phyloP scores from a whole-genome alignment of 169 alveolate genomes.

The Eimeria zaria region DNA sequence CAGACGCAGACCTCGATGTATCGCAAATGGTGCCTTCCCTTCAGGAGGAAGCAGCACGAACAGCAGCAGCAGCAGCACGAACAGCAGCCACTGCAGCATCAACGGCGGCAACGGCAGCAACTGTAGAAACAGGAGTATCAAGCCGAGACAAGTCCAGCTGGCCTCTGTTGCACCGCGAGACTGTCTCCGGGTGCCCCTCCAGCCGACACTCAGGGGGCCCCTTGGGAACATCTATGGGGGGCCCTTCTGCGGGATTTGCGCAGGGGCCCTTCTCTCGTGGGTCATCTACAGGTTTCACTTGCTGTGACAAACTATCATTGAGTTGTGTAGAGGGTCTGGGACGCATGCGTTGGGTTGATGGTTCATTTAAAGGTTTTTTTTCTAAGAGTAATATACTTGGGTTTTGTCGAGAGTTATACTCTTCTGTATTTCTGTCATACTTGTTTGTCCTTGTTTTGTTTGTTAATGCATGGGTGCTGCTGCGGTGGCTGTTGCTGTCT shows the following conservation, averaged over 20 bases:
- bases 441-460: slow-evolving; percentile 38
- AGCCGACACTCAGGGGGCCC: slow-evolving; percentile 12
- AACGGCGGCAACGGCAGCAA: not conserved
- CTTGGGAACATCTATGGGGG: not conserved
- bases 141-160: not conserved
- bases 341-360: slow-evolving; percentile 28
- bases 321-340: not conserved
- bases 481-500: slow-evolving; percentile 46
- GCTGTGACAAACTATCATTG: not conserved
- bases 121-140: not conserved
- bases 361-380: not conserved
- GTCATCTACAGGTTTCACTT: not conserved
- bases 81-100: slow-evolving; percentile 1
- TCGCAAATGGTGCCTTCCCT: not conserved
- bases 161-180: not conserved
- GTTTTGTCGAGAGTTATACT: slow-evolving; percentile 9
- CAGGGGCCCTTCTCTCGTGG: not conserved
- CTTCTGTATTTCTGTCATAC: slow-evolving; percentile 20
- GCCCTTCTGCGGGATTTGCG: not conserved
- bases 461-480: slow-evolving; percentile 54
- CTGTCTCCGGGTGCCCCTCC: not conserved
- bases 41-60: not conserved
- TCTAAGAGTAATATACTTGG: not conserved
- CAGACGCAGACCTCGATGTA: not conserved
- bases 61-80: slow-evolving; percentile 20